Base-by-base conservation (phyloP, 2,329 filamentous ascomycete genomes). In the Cadophora gregata region DNA sequence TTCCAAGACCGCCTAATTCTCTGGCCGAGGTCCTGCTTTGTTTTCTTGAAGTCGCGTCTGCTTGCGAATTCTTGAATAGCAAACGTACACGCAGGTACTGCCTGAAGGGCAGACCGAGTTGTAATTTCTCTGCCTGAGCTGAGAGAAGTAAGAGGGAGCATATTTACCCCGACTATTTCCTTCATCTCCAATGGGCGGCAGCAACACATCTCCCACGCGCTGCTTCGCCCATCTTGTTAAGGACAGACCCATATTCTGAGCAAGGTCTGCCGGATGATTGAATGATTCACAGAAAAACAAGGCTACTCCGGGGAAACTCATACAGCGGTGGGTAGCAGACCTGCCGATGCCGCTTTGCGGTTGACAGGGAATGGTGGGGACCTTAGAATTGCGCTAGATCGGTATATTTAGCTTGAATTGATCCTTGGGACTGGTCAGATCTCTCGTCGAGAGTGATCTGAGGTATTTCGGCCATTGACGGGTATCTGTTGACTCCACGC, bases 381-480 rank as follows among this genome's bases (percentile, higher is more conserved):
- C 19, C 29, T 38, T 45, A 19, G 55, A 33, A 8, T 14, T 24
- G 25, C 36, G 21, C 36, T 59, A 59, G n/a, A 59, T 10, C 14
- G n/a, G 42, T 21, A 47, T 21, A 47, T 47, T 42, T 21, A 25
- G 3, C 3, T 29, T 47, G 36, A 59, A 25, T 59, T 59, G 56
- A 59, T 59, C 14, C 38, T 59, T 47, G 56, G 36, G 36, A 59
- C 36, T 47, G 33, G 21, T 53, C 27, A 19, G 21, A 27, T 62
- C 42, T 33, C 16, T 24, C 33, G 5, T 31, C 47, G 24, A 19
- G 29, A 47, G 50, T 58, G 62, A 45, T 29, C 50, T 69, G 67
- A 69, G 67, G 60, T 33, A 69, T 64, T 66, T 69, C 67, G 67
- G 67, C 67, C 38, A 21, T 38, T 25, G 38, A 62, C 64, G 64